phyloP scores from a whole-genome alignment of 345 rosid species.

The Hirschfeldia incana region DNA sequence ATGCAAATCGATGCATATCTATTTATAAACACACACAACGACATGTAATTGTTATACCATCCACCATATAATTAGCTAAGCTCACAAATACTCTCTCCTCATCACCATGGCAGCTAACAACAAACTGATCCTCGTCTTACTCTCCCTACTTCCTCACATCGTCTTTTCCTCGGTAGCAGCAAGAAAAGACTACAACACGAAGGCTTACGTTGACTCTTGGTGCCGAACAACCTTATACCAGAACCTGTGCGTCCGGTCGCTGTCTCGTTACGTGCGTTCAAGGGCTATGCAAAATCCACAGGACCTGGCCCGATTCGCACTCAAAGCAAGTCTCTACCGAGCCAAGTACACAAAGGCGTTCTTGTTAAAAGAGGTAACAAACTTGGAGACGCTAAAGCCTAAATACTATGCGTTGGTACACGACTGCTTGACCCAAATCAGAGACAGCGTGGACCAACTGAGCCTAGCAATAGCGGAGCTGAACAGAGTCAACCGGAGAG shows the following conservation, averaged over 20 bases:
- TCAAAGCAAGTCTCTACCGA: conserved; percentile 60
- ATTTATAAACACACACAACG: neutral
- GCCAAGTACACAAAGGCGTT: conserved; percentile 54
- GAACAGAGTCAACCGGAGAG: conserved; percentile 35
- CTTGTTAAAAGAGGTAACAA: conserved; percentile 10
- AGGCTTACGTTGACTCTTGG: conserved; percentile 47
- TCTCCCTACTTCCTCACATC: conserved; percentile 27
- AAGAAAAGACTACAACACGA: conserved; percentile 21
- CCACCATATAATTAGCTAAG: neutral
- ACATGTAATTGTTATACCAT: conserved; percentile 3
- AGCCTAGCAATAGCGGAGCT: conserved; percentile 62
- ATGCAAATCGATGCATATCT: conserved; percentile 11
- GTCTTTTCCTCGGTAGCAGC: conserved; percentile 8
- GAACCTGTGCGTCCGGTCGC: conserved; percentile 51
- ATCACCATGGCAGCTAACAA: conserved; percentile 19
- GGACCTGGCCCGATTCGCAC: conserved; percentile 62
- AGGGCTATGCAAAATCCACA: conserved; percentile 47
- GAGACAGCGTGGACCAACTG: conserved; percentile 58
- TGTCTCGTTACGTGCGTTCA: conserved; percentile 49
- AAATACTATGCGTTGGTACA: conserved; percentile 49
- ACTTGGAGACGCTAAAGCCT: conserved; percentile 43
- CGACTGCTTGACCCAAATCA: conserved; percentile 67
- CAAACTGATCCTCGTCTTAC: conserved; percentile 26
- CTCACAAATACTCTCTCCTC: neutral
- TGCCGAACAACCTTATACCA: conserved; percentile 65